Base-by-base conservation (phyloP, 1,139 yeast genomes). In the Pneumocystis carinii region DNA sequence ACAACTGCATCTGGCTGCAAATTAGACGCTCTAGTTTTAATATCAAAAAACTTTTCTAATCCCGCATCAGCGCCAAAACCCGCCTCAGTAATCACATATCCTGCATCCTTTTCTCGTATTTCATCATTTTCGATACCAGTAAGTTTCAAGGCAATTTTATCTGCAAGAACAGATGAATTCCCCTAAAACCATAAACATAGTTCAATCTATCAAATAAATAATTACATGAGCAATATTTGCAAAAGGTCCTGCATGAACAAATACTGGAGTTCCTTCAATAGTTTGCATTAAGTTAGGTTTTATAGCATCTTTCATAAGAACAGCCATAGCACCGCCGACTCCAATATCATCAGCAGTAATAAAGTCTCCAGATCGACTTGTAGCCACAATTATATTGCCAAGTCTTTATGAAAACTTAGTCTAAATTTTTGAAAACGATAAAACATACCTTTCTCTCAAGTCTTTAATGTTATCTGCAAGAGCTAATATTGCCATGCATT, bases 31-130 rank as follows among this genome's bases (percentile, higher is more conserved):
- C 98, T 84, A 77, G 97, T 90, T 78, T 92, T 92, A 77, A 92
- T 92, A 79, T 92, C 90, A 76, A 90, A 83, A 78, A 92, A 92
- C 75, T 97, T 83, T 78, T 92, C 98, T 73, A 97, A 97, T 73
- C 98, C 98, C 97, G 92, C 92, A 64, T 97, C 92, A 81, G 92
- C 90, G 76, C 92, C 98, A 78, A 92, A 92, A 66, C 97, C 98
- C 48, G 97, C 97, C 76, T 90, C 97, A 62, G 97, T 90, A 65
- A 90, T 90, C 66, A 90, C 97, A 73, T 85, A 90, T 69, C 97
- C 97, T 69, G 86, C 83, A 73, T 85, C 83, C 72, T 81, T 81
- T 68, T 80, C 82, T 67, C 79, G 81, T 58, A 77, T 77, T 65
- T 78, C 76, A 72, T 80, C 73, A 72, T 79, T 75, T 67, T 80